These are phyloP conservation scores for Berkeleyomyces basicola DNA, from an alignment of 2,329 filamentous ascomycete species.

Conservation along the genomic window DNA sequence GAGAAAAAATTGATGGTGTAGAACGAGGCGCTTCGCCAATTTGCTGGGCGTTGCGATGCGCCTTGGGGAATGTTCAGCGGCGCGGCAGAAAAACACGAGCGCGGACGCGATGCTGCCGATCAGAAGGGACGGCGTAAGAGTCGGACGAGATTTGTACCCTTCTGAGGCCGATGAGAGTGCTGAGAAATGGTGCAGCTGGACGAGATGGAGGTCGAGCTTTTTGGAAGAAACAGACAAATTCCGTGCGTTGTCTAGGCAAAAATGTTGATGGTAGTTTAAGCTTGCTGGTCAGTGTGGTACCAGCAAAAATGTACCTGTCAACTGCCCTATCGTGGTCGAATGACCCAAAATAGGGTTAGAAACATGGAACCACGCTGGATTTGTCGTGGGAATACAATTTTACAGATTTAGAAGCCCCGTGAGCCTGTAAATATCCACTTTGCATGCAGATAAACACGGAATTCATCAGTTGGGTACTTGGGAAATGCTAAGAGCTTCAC, in stretches of 20 bases:
- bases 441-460: not conserved
- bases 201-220: not conserved
- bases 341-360: no score
- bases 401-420: no score
- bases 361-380: no score
- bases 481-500: not conserved
- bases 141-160: no score
- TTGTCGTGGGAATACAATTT: no score
- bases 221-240: not conserved
- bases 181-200: not conserved
- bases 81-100: no score
- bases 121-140: no score
- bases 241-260: not conserved
- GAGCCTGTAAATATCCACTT: not conserved
- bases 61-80: no score
- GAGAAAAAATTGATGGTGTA: not conserved
- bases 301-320: not conserved
- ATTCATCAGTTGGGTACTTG: not conserved
- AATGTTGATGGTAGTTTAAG: constrained; percentile 5
- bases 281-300: not conserved
- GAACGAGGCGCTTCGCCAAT: not conserved
- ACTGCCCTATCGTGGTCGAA: no score
- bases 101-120: no score
- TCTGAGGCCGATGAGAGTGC: not conserved
- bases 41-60: no score